Base-by-base conservation (phyloP, 305 asterid species). In the Fraxinus floribunda region DNA sequence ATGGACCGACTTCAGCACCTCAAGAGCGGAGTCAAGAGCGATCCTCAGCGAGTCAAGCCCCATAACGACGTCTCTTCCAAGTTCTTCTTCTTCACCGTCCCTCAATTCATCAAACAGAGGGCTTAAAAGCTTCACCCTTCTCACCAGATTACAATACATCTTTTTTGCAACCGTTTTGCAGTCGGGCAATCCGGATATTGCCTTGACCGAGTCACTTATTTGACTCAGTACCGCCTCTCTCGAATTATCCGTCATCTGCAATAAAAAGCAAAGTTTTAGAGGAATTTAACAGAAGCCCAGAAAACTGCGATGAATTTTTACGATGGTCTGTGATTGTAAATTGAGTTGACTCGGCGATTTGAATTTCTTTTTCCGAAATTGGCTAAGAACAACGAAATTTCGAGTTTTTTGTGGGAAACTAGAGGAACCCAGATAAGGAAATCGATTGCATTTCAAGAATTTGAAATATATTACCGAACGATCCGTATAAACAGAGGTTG, bases 31-130 rank as follows among this genome's bases (percentile, higher is more conserved):
- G 79, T 81, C 91, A 32, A 95, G 88, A 81, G 97, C 91, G 78
- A 85, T 68, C 68, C 82, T 85, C 79, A 95, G 89, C 66, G 86
- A 66, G 70, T 89, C 81, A 82, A 95, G 91, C 7, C 98, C 99
- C 66, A 7, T 39, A 79, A 92, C 85, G 83, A 88, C 90, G 83
- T 93, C 97, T 85, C 87, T 86, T 10, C 79, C 88, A 52, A 93
- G 84, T 82, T 86, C 87, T 78, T 78, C 83, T 46, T 79, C 92
- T 11, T 87, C 91, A 78, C 85, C 84, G 75, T 93, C 97, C 79
- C 84, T 92, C 86, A 95, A 80, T 87, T 95, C 99, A 87, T 95
- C 99, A 75, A 93, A 85, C 46, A 95, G 87, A 73, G 99, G 99
- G 85, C 95, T 89, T 90, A 95, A 77, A 29, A 95, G 97, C 91